phyloP scores from a whole-genome alignment of 164 flowering plant species.

The Vitis labrusca region DNA sequence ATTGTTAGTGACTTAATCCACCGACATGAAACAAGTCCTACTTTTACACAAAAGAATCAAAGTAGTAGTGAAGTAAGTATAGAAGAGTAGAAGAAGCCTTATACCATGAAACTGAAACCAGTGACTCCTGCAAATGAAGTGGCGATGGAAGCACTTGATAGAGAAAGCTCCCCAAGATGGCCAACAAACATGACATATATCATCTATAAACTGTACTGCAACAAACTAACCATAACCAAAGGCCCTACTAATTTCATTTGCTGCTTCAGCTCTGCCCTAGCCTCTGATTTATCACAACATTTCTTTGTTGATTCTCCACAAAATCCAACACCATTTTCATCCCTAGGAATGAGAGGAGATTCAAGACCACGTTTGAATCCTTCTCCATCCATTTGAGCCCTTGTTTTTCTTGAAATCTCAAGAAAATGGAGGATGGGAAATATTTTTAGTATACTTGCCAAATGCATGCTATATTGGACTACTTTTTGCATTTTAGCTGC shows the following conservation, averaged over 20 bases:
- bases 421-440: neutral
- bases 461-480: no score
- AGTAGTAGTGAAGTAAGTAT: no score
- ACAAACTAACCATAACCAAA: conserved; percentile 19
- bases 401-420: neutral
- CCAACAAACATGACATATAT: conserved; percentile 13
- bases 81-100: neutral
- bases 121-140: conserved; percentile 26
- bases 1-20: no score
- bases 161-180: conserved; percentile 13
- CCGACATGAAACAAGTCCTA: no score
- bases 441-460: no score
- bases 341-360: neutral
- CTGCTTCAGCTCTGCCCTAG: conserved; percentile 17
- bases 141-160: conserved; percentile 28
- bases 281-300: neutral
- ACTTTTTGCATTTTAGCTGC: no score
- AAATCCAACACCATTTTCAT: neutral
- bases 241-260: conserved; percentile 20
- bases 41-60: no score
- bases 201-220: conserved; percentile 18
- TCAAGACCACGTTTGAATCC: neutral
- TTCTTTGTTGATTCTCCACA: no score
- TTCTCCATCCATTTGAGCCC: neutral
- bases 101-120: conserved; percentile 27